Evolutionary conservation across 2,329 filamentous ascomycete species (phyloP), one percentile per base, ranked within the genome.

Genomic region (Tolypocladium paradoxum): DNA sequence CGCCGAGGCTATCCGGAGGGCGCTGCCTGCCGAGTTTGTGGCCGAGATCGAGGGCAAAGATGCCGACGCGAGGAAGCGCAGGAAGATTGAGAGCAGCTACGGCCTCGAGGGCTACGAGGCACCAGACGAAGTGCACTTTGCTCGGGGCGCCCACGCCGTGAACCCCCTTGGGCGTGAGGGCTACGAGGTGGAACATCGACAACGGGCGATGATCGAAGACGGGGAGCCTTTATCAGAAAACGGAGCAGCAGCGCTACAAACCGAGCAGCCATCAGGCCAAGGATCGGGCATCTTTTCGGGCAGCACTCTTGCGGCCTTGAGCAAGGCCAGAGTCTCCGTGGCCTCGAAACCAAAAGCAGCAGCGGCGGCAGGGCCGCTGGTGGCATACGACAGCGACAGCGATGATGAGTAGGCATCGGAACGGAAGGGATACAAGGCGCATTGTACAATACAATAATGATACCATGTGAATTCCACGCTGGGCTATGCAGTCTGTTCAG

Each of bases 41-140:
- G 90, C 90, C 0, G 90, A 99, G 73, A 85, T 99, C 48, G 93
- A 99, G 68, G 93, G 93, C 18, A 82, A 88, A 50, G 90, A 96
- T 59, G 88, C 88, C 0, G 89, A 91, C 61, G 87, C 90, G 40
- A 80, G 84, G 65, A 97, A 96, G 74, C 78, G 91, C 63, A 83
- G 92, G 69, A 95, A 89, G 71, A 83, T 96, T 29, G 90, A 96
- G 68, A 90, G 90, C 49, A 85, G 81, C 24, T 97, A 96, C 65
- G 92, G 91, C 0, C 70, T 99, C 47, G 81, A 92, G 52, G 92
- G 91, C 1, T 97, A 96, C 67, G 89, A 97, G 64, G 91, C 91
- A 2, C 91, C 92, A 0, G 93, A 99, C 65, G 87, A 93, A 57
- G 84, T 99, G 29, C 95, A 95, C 80, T 96, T 91, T 70, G 88